These are phyloP conservation scores for Sodiomyces alkalinus DNA, from an alignment of 2,329 filamentous ascomycete species.

Conservation along the genomic window DNA sequence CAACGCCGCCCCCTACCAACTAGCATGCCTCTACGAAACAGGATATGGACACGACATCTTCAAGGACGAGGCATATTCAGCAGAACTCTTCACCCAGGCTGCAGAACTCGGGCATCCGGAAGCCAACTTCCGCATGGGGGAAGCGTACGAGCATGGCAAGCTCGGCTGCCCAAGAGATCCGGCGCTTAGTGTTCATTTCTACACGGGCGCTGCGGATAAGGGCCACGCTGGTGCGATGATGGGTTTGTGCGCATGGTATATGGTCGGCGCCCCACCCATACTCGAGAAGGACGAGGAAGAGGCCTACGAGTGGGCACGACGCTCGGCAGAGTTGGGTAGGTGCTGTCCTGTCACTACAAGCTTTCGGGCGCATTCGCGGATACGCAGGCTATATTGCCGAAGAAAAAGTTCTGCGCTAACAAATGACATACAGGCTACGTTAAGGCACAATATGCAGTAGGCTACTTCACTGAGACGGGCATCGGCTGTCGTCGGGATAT, in stretches of 20 bases:
- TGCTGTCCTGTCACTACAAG: too few species aligned
- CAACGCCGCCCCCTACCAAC: slow-evolving; percentile 81
- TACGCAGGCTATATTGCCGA: too few species aligned
- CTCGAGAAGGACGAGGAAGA: slow-evolving; percentile 92
- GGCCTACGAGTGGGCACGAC: slow-evolving; percentile 88
- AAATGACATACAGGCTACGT: slow-evolving; percentile 33
- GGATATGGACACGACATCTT: slow-evolving; percentile 95
- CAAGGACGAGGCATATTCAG: slow-evolving; percentile 76
- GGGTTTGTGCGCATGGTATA: slow-evolving; percentile 97
- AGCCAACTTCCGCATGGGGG: slow-evolving; percentile 78
- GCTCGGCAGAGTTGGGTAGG: slow-evolving; percentile 74
- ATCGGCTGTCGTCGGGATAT: slow-evolving; percentile 89
- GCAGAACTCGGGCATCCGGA: slow-evolving; percentile 83
- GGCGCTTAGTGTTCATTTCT: slow-evolving; percentile 90
- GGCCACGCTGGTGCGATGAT: slow-evolving; percentile 87
- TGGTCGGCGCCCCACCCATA: slow-evolving; percentile 84
- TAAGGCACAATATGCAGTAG: slow-evolving; percentile 83
- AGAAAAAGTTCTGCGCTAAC: slow-evolving; percentile 10
- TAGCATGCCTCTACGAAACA: slow-evolving; percentile 75
- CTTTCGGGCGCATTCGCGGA: too few species aligned
- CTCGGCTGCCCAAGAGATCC: slow-evolving; percentile 81
- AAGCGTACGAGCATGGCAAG: slow-evolving; percentile 88
- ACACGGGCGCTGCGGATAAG: slow-evolving; percentile 77
- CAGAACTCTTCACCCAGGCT: slow-evolving; percentile 85
- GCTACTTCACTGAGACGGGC: slow-evolving; percentile 97